These are phyloP conservation scores for Skeletonema tropicum DNA, from an alignment of 108 stramenopile genomes.

Conservation along the genomic window DNA sequence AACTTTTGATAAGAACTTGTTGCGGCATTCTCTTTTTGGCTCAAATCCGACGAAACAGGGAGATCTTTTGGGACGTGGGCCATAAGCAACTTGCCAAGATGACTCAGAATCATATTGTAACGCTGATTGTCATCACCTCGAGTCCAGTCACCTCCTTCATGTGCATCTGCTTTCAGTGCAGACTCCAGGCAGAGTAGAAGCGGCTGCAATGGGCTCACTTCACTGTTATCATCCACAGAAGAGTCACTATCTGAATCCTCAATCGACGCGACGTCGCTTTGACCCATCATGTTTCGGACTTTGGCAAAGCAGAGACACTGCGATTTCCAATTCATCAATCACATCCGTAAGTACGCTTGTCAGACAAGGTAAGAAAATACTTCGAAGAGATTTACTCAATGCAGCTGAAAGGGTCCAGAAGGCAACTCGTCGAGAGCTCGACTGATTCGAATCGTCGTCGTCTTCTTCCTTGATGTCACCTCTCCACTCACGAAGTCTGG, in stretches of 20 bases:
- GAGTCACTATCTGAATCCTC: constrained; percentile 4
- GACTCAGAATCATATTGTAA: constrained; percentile 67
- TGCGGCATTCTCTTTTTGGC: constrained; percentile 5
- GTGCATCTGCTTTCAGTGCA: constrained; percentile 82
- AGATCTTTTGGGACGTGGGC: constrained; percentile 56
- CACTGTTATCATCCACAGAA: constrained; percentile 16
- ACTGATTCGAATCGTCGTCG: constrained; percentile 11
- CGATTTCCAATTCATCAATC: constrained; percentile 70
- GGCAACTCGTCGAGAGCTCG: constrained; percentile 43
- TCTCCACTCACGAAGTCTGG: constrained; percentile 77
- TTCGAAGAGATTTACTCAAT: constrained; percentile 61
- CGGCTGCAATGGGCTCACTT: constrained; percentile 52
- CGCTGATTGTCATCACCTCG: constrained; percentile 76
- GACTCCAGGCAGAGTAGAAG: constrained; percentile 74
- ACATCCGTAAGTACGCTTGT: constrained; percentile 71
- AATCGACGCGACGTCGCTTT: constrained; percentile 45
- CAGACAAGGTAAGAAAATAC: constrained; percentile 85
- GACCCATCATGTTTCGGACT: constrained; percentile 31
- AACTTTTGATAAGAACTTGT: constrained; percentile 57
- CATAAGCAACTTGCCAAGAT: constrained; percentile 72
- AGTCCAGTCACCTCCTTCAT: constrained; percentile 86
- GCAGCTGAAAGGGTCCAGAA: constrained; percentile 82
- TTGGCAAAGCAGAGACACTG: constrained; percentile 44
- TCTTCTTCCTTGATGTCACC: constrained; percentile 51
- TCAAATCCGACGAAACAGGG: constrained; percentile 33